phyloP scores from a whole-genome alignment of 306 rosid species.

The Glycine soja region DNA sequence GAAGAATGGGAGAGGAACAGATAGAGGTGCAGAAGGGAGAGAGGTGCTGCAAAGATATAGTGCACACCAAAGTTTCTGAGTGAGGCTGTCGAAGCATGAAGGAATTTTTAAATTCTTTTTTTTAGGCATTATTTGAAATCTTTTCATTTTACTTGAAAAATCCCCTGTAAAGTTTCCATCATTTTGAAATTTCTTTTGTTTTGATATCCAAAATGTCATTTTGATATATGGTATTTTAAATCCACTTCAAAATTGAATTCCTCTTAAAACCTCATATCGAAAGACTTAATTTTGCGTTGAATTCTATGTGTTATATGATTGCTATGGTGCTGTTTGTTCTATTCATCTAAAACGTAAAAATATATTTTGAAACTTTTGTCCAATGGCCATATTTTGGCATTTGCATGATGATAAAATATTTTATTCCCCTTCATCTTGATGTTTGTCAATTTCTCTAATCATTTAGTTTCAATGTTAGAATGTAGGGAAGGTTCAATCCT shows the following conservation, averaged over 20 bases:
- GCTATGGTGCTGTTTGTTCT: constrained; percentile 15
- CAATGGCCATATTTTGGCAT: constrained; percentile 16
- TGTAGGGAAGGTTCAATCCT: constrained; percentile 16
- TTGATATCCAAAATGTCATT: neutral
- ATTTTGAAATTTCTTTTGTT: neutral
- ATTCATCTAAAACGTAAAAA: neutral
- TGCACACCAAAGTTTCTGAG: neutral
- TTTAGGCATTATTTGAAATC: neutral
- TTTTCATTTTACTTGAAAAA: neutral
- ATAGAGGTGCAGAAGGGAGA: too few relatives aligned
- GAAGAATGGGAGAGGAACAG: too few relatives aligned
- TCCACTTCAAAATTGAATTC: neutral
- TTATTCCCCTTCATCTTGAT: constrained; percentile 37
- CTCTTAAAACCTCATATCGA: neutral
- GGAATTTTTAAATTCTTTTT: neutral
- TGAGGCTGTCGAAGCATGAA: neutral
- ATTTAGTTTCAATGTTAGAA: constrained; percentile 22
- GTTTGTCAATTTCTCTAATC: constrained; percentile 11
- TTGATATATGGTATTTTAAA: neutral
- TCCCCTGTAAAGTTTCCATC: neutral
- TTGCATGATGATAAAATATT: constrained; percentile 17
- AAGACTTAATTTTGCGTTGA: neutral
- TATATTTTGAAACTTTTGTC: constrained; percentile 17
- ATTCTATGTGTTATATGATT: constrained; percentile 18
- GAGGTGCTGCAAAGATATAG: neutral